Conservation (phyloP, 2,329 filamentous ascomycete species). For the Coniosporium tulheliwenetii region DNA sequence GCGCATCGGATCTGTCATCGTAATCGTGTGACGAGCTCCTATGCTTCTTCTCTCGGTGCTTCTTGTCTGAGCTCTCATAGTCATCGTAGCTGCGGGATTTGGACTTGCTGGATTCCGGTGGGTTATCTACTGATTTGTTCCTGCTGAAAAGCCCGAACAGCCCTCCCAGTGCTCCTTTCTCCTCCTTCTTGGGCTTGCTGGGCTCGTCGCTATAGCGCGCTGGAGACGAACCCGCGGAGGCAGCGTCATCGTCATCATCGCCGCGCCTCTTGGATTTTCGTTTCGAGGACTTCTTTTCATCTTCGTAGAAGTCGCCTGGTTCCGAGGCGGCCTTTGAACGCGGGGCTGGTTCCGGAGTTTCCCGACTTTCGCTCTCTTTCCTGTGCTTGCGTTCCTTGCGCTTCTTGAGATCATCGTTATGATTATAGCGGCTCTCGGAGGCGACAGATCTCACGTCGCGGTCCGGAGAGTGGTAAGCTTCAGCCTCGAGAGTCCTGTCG, state of each 20-base stretch:
- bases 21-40: constrained; percentile 21
- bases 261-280: constrained; percentile 22
- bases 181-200: constrained; percentile 22
- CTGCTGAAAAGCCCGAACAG: constrained; percentile 28
- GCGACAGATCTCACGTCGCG: constrained; percentile 10
- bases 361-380: constrained; percentile 13
- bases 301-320: constrained; percentile 22
- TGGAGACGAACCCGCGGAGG: constrained; percentile 23
- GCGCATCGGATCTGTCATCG: constrained; percentile 6
- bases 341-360: constrained; percentile 21
- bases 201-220: constrained; percentile 22
- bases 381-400: constrained; percentile 17
- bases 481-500: constrained; percentile 1
- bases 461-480: background rate
- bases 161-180: constrained; percentile 14
- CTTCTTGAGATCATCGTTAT: constrained; percentile 16
- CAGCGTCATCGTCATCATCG: constrained; percentile 24
- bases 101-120: constrained; percentile 17
- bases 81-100: constrained; percentile 21
- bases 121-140: constrained; percentile 25
- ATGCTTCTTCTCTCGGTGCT: constrained; percentile 29
- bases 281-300: constrained; percentile 18
- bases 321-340: constrained; percentile 25
- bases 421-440: constrained; percentile 13
- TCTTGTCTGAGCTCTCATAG: constrained; percentile 22